Base-by-base conservation (phyloP, 2,329 filamentous ascomycete species). In the Diaporthe aspalathi region DNA sequence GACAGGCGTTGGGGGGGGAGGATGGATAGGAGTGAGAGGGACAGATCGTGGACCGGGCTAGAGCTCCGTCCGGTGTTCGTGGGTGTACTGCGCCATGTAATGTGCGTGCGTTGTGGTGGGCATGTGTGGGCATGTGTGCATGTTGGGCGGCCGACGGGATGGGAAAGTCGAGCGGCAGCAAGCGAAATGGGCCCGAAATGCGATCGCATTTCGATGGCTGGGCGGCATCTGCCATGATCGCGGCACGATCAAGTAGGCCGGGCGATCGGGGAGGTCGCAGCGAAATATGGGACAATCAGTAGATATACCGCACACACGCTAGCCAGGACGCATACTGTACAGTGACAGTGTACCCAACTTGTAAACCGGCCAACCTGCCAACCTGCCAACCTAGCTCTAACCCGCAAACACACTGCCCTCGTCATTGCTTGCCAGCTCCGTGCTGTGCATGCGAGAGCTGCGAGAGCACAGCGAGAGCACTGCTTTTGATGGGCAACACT, bases 181-280 rank as follows among this genome's bases (percentile, higher is more conserved):
- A 49, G 38, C 47, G 49, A 68, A 63, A 65, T 65, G 27, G 56
- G 35, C 9, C 50, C 8, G 24, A 45, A 47, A 49, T 40, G 38
- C 54, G 67, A 69, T 69, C 54, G 67, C 53, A 52, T 62, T 69
- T 69, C 32, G 17, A 38, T 49, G 43, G 53, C 32, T 22, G 17
- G 50, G 57, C 49, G 43, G 69, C 62, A 71, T 67, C 50, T 32
- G 43, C 45, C 69, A 52, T 71, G 70, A 72, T 72, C 70, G 70
- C 45, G 22, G 67, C 57, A 52, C 60, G 43, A 66, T 62, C 52
- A 57, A 70, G 70, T 72, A 38, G 70, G 56, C 50, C 67, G 67
- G 22, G 67, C 24, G 70, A 72, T 72, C 70, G 70, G 68, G 50
- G 20, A 43, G 9, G 45, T 22, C 16, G 38, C 50, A 49, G 56